Percentiles rank a stretch among this genome's conserved stretches.
These are phyloP conservation scores for Fusarium anthophilum DNA, from an alignment of 2,329 filamentous ascomycete genomes.

Conservation along the genomic window DNA sequence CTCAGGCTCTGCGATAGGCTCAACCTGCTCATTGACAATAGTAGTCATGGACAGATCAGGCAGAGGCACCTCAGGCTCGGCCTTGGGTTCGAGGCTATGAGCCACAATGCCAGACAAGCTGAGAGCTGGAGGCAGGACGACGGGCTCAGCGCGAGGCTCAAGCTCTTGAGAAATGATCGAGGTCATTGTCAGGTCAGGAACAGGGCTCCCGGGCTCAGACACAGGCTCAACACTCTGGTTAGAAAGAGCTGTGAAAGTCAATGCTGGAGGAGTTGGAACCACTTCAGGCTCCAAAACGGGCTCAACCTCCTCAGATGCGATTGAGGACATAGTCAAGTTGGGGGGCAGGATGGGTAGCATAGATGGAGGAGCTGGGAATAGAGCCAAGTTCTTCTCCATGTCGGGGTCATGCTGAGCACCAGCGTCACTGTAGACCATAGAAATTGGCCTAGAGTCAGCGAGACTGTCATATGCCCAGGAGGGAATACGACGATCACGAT, in stretches of 20 bases:
- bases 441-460: slow-evolving; percentile 54
- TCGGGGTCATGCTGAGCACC: slow-evolving; percentile 61
- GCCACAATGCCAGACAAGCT: slow-evolving; percentile 35
- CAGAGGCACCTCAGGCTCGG: slow-evolving; percentile 37
- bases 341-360: slow-evolving; percentile 50
- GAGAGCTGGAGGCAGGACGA: slow-evolving; percentile 32
- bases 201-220: slow-evolving; percentile 47
- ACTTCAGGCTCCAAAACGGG: slow-evolving; percentile 51
- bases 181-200: slow-evolving; percentile 42
- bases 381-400: slow-evolving; percentile 61
- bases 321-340: slow-evolving; percentile 54
- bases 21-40: slow-evolving; percentile 44
- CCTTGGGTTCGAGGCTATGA: slow-evolving; percentile 44
- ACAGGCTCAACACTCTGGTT: slow-evolving; percentile 54
- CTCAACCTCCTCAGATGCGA: slow-evolving; percentile 57
- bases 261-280: slow-evolving; percentile 44
- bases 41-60: slow-evolving; percentile 45
- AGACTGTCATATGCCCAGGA: slow-evolving; percentile 41
- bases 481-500: slow-evolving; percentile 29
- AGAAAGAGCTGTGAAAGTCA: slow-evolving; percentile 48
- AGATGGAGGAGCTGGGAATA: slow-evolving; percentile 64
- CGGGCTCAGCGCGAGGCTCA: slow-evolving; percentile 43
- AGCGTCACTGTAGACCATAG: slow-evolving; percentile 63
- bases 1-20: slow-evolving; percentile 26
- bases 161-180: slow-evolving; percentile 41